These are phyloP conservation scores for Termitomyces sp. DNA, from an alignment of 1,284 basidiomycete genomes.

Conservation along the genomic window DNA sequence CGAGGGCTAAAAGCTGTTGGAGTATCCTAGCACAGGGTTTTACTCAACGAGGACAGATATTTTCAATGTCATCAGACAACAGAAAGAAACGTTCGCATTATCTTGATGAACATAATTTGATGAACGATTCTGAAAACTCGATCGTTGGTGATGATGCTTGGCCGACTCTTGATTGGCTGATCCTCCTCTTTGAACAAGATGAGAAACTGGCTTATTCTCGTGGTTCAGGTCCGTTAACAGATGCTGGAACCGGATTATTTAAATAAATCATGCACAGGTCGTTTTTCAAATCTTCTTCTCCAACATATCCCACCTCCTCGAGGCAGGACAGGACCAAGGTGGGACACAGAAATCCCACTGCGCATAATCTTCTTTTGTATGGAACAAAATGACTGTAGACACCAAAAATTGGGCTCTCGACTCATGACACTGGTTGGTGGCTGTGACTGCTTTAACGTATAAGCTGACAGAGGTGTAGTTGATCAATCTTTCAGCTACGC, in stretches of 20 bases:
- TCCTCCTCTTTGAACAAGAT: slow-evolving; percentile 63
- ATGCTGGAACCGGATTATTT: neutral
- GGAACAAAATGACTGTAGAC: slow-evolving; percentile 36
- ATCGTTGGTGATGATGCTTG: slow-evolving; percentile 57
- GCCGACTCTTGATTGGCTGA: slow-evolving; percentile 59
- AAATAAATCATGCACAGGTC: slow-evolving; percentile 36
- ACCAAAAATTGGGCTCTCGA: slow-evolving; percentile 42
- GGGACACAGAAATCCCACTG: slow-evolving; percentile 54
- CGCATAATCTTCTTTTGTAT: slow-evolving; percentile 53
- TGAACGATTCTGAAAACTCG: slow-evolving; percentile 24
- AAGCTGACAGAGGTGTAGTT: slow-evolving; percentile 34
- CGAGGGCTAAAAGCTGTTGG: slow-evolving; percentile 56
- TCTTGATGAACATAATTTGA: slow-evolving; percentile 24
- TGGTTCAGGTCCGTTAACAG: slow-evolving; percentile 28
- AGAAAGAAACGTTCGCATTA: slow-evolving; percentile 27
- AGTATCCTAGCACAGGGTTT: slow-evolving; percentile 52
- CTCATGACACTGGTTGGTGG: slow-evolving; percentile 47
- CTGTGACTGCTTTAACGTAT: neutral
- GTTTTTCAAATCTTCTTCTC: slow-evolving; percentile 54
- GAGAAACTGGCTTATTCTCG: slow-evolving; percentile 34
- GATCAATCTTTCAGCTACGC: slow-evolving; percentile 48
- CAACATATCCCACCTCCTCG: slow-evolving; percentile 63
- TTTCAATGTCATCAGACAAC: slow-evolving; percentile 26
- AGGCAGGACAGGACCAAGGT: slow-evolving; percentile 41
- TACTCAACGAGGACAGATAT: slow-evolving; percentile 32